These are phyloP conservation scores for Schizopora paradoxa DNA, from an alignment of 1,284 basidiomycete species.

Conservation along the genomic window DNA sequence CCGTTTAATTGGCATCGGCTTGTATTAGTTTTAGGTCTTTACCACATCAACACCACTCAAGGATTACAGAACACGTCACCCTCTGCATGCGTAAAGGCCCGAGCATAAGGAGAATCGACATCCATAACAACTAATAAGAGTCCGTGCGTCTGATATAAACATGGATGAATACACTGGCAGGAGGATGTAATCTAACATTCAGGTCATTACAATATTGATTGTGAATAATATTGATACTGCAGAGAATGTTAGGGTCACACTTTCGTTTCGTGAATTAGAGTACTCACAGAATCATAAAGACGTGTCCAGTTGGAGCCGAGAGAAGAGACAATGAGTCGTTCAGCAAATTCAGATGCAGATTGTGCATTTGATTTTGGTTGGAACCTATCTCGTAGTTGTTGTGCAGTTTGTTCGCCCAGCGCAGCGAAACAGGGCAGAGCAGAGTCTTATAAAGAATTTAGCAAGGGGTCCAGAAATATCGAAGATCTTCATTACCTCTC, in stretches of 20 bases:
- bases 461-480: neutral
- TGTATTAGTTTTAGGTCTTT: too few species aligned
- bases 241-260: neutral
- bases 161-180: neutral
- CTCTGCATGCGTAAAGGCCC: too few species aligned
- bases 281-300: conserved; percentile 81
- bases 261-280: too few species aligned
- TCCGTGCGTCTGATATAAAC: too few species aligned
- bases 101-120: too few species aligned
- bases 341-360: conserved; percentile 85
- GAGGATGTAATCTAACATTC: too few species aligned
- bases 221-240: conserved; percentile 79
- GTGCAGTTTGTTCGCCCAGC: conserved; percentile 87
- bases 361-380: conserved; percentile 86
- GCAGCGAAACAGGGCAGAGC: conserved; percentile 89
- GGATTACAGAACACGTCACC: too few species aligned
- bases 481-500: conserved; percentile 59
- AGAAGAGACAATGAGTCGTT: conserved; percentile 81
- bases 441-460: conserved; percentile 59
- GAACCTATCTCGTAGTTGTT: conserved; percentile 87
- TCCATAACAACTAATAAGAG: too few species aligned
- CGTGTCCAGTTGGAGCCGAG: conserved; percentile 91
- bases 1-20: neutral
- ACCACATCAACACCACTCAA: too few species aligned
- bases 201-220: conserved; percentile 80